Base-by-base conservation (phyloP, 345 rosid genomes). In the rapeseed (Brassica napus) region DNA sequence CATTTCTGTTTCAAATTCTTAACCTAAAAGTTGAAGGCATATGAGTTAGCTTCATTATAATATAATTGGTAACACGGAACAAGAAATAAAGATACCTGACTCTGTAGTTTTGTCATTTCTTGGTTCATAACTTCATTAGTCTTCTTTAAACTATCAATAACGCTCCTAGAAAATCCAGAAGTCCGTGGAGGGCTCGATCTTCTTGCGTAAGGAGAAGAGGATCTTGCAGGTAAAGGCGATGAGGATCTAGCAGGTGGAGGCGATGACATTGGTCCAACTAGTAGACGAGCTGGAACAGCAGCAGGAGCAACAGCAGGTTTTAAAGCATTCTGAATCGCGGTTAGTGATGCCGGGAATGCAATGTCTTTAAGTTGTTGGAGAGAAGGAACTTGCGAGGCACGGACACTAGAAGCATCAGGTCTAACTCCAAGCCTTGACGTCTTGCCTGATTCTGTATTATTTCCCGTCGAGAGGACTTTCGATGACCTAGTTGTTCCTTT, bases 301-400 rank as follows among this genome's bases (percentile, higher is more conserved):
- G 60, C 11, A 55, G 47, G 59, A 79, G 12, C 57, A 59, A 52
- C 75, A 57, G 97, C 75, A 57, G 97, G 97, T 81, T 83, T 89
- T 71, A 88, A 85, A 69, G 84, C 87, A 77, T 74, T 85, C 78
- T 94, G 97, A 81, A 91, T 73, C 44, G 89, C 89, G 66, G 79
- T 86, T 62, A 89, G 74, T 11, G 98, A 84, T 61, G 89, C 85
- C 4, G 94, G 96, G 86, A 90, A 90, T 28, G 90, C 86, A 62
- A 91, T 76, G 39, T 93, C 98, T 83, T 89, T 95, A 75, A 90
- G 89, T 44, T 84, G 89, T 65, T 79, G 73, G 63, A 85, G 85
- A 59, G 93, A 78, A 57, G 97, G 95, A 77, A 85, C 94, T 84
- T 92, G 98, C n/a, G 98, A 88, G 76, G 90, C 87, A 78, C 94